A percentile compares a stretch with the other conserved stretches of the same genome.
These are phyloP conservation scores for Gossypium herbaceum DNA, from an alignment of 345 rosid species.

Conservation along the genomic window DNA sequence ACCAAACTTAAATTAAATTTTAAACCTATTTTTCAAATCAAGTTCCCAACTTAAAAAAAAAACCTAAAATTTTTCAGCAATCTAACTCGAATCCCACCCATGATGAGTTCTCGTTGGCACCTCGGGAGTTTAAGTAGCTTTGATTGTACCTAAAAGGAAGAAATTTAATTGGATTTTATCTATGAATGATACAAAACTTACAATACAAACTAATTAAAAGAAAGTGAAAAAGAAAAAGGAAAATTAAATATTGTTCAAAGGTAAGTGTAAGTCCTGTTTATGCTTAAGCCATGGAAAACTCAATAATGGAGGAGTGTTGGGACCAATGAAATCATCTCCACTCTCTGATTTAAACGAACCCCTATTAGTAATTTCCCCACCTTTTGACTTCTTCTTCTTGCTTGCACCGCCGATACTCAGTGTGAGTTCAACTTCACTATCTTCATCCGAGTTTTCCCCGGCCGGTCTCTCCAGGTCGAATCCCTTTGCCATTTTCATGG, in stretches of 20 bases:
- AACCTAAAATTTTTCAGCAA: too few species aligned
- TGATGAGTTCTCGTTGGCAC: too few species aligned
- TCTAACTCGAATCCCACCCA: too few species aligned
- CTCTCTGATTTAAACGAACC: constrained; percentile 31
- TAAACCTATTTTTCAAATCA: accelerated
- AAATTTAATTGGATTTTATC: not conserved
- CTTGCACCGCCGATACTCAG: constrained; percentile 53
- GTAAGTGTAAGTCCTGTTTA: constrained; percentile 35
- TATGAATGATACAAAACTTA: not conserved
- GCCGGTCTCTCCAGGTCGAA: constrained; percentile 47
- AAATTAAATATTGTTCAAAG: not conserved
- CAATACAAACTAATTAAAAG: not conserved
- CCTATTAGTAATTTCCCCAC: constrained; percentile 16
- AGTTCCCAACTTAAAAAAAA: accelerated
- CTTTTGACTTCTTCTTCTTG: constrained; percentile 15
- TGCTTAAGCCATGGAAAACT: constrained; percentile 62
- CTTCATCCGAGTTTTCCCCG: constrained; percentile 29
- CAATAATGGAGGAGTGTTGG: constrained; percentile 60
- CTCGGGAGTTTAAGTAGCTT: not conserved
- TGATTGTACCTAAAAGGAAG: too few species aligned
- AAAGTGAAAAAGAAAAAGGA: not conserved
- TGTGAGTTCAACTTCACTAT: constrained; percentile 59
- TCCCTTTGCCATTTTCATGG: constrained; percentile 24
- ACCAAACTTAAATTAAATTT: accelerated
- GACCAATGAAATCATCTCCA: constrained; percentile 41